These are phyloP conservation scores for Spiromastix sp. DNA, from an alignment of 2,329 filamentous ascomycete genomes.

Conservation along the genomic window DNA sequence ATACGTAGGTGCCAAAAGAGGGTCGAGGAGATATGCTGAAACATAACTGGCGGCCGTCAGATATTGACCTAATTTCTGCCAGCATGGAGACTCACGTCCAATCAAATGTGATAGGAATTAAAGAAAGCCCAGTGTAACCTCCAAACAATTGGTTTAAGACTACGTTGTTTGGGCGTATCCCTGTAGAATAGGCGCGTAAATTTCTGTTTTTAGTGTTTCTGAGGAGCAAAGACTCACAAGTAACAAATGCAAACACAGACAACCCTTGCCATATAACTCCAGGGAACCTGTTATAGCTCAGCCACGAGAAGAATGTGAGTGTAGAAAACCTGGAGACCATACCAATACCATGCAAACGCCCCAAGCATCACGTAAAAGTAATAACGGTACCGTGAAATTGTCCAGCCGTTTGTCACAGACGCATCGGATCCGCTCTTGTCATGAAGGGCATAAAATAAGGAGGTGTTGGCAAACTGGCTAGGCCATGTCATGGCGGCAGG, in stretches of 20 bases:
- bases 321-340: no score
- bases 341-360: constrained; percentile 55
- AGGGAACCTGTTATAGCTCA: no score
- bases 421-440: constrained; percentile 46
- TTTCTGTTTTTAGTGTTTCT: no score
- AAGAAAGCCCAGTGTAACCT: constrained; percentile 53
- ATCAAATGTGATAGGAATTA: constrained; percentile 53
- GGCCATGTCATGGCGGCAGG: constrained; percentile 61
- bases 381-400: constrained; percentile 53
- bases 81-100: constrained; percentile 20
- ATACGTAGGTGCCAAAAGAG: no score
- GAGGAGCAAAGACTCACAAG: no score
- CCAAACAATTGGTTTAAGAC: constrained; percentile 66
- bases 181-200: no score
- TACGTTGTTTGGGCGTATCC: constrained; percentile 51
- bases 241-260: no score
- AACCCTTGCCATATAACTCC: no score
- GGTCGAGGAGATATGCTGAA: no score
- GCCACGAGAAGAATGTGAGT: no score
- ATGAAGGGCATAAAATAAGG: constrained; percentile 61
- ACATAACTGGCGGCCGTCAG: no score
- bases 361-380: constrained; percentile 45
- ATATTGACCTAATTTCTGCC: no score
- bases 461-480: constrained; percentile 51
- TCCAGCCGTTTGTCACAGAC: constrained; percentile 48